phyloP scores from a whole-genome alignment of 1,139 yeast species.

The Hansenula sp. region DNA sequence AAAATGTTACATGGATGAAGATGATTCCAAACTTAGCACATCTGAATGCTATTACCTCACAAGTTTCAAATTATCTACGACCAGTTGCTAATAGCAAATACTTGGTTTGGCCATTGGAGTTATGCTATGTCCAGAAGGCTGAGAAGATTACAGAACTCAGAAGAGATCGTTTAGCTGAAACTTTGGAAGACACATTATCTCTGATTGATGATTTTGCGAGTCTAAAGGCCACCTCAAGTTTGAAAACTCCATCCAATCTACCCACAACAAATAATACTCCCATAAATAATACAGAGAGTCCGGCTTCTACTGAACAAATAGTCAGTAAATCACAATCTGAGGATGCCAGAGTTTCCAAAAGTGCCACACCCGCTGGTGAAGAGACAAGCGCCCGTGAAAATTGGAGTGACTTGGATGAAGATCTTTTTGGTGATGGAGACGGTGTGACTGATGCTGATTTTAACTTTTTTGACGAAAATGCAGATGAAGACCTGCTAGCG shows the following conservation, averaged over 20 bases:
- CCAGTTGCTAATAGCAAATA: slow-evolving; percentile 51
- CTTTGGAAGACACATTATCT: slow-evolving; percentile 27
- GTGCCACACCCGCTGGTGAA: slow-evolving; percentile 2
- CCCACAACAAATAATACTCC: slow-evolving; percentile 22
- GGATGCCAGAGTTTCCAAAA: slow-evolving; percentile 6
- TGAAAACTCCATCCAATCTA: slow-evolving; percentile 26
- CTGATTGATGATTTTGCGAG: slow-evolving; percentile 33
- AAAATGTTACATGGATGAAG: slow-evolving; percentile 50
- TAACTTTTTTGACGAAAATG: slow-evolving; percentile 35
- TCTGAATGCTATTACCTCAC: slow-evolving; percentile 63
- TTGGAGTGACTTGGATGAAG: slow-evolving; percentile 38
- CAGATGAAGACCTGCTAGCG: slow-evolving; percentile 9
- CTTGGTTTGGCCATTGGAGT: slow-evolving; percentile 67
- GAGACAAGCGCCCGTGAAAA: slow-evolving; percentile 13
- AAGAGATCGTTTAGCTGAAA: slow-evolving; percentile 1
- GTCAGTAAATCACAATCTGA: slow-evolving; percentile 7
- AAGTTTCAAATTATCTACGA: slow-evolving; percentile 51
- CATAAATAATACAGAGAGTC: slow-evolving; percentile 8
- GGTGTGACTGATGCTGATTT: slow-evolving; percentile 38
- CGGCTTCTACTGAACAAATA: slow-evolving; percentile 4
- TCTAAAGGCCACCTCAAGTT: slow-evolving; percentile 32
- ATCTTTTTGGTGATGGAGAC: slow-evolving; percentile 37
- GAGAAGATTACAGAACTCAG: slow-evolving; percentile 6
- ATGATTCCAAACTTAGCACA: slow-evolving; percentile 65
- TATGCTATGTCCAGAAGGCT: slow-evolving; percentile 58